These are phyloP conservation scores for Populus pruinosa DNA, from an alignment of 345 rosid species.

Conservation along the genomic window DNA sequence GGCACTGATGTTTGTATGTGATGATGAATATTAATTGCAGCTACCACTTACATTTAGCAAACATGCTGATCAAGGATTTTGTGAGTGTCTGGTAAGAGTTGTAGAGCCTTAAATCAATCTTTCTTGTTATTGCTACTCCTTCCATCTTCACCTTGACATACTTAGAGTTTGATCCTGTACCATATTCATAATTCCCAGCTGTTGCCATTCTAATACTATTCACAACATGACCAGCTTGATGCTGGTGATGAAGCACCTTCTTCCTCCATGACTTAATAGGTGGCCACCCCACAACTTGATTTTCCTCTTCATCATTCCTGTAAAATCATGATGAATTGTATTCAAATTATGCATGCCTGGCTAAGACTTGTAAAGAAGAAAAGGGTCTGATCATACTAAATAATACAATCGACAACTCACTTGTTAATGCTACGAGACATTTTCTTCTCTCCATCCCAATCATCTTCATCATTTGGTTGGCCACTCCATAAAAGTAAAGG, in stretches of 20 bases:
- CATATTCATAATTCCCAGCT: background rate
- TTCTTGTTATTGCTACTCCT: conserved; percentile 61
- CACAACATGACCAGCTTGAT: conserved; percentile 1
- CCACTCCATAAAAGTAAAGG: conserved; percentile 41
- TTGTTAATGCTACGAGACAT: conserved; percentile 28
- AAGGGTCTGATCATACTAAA: background rate
- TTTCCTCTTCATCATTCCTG: conserved; percentile 31
- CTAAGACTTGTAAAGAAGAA: background rate
- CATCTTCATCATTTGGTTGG: conserved; percentile 55
- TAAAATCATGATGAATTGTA: background rate
- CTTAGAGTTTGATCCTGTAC: conserved; percentile 27
- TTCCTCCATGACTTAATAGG: conserved; percentile 67
- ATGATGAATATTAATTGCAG: too few relatives aligned
- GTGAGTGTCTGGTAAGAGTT: conserved; percentile 45
- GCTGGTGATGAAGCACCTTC: conserved; percentile 35
- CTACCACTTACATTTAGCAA: conserved; percentile 35
- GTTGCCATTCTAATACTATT: conserved; percentile 1
- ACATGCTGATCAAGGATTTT: conserved; percentile 48
- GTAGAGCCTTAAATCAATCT: conserved; percentile 47
- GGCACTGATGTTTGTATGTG: background rate
- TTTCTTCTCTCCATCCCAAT: conserved; percentile 24
- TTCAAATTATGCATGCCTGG: background rate
- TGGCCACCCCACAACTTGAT: conserved; percentile 66
- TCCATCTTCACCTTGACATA: conserved; percentile 79
- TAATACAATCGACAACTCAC: conserved; percentile 24